Conservation (phyloP, 345 rosid species). For the Cardiospermum halicacabum region DNA sequence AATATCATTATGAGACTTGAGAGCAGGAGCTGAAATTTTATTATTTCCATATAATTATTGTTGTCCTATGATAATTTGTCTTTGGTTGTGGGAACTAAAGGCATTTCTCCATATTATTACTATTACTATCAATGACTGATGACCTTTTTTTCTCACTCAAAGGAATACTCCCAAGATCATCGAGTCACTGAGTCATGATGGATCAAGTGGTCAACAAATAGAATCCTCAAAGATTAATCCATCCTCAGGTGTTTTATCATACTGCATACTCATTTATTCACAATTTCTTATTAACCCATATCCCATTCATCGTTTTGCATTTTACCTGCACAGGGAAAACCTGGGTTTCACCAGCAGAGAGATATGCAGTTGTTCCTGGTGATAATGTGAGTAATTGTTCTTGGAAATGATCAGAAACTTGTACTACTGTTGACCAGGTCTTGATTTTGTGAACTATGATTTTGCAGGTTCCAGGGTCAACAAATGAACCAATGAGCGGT, state of each 20-base stretch:
- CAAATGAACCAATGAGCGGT: conserved; percentile 31
- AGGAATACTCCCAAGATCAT: conserved; percentile 78
- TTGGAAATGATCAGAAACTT: not conserved
- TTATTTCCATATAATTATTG: no score
- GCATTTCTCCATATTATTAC: not conserved
- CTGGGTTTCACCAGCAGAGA: conserved; percentile 82
- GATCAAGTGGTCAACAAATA: conserved; percentile 70
- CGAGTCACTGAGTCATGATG: conserved; percentile 73
- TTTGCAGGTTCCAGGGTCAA: conserved; percentile 37
- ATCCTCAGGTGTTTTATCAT: conserved; percentile 50
- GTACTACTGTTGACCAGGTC: not conserved
- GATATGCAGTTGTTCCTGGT: conserved; percentile 92
- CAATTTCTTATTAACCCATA: not conserved
- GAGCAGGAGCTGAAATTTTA: no score
- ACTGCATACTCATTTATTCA: not conserved
- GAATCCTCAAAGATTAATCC: conserved; percentile 60
- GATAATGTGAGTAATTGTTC: conserved; percentile 55
- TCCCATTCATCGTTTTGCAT: not conserved
- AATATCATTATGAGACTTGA: no score
- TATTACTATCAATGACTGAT: not conserved
- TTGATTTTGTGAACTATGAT: not conserved
- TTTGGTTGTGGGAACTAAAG: not conserved
- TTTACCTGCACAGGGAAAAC: conserved; percentile 51
- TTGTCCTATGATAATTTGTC: no score
- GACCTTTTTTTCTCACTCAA: conserved; percentile 8